Base-by-base conservation (phyloP, 73 alveolate species). In the Tetrahymena borealis region DNA sequence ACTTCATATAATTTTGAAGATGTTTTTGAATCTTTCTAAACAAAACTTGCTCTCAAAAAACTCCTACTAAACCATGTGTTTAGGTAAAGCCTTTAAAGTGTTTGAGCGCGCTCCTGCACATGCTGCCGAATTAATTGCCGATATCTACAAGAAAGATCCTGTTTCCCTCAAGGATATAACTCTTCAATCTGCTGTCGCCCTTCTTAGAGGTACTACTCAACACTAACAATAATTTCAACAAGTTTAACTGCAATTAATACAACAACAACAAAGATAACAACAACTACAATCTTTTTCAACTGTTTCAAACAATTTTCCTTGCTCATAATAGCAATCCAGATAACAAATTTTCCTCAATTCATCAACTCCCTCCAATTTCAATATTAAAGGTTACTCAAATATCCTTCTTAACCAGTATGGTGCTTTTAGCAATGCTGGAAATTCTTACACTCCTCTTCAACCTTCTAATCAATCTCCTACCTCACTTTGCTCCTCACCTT, bases 81-180 rank as follows among this genome's bases (percentile, higher is more conserved):
- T 60, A 60, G 85, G 85, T n/a, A 60, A 60, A 18, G 85, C 85
- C 85, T 60, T 60, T 60, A 60, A 60, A 60, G 85, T 60, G 85
- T 60, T 60, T 60, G 38, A 60, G 85, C 85, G 85, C 85, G 85
- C 85, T 60, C 85, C 85, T 60, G 85, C 85, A 60, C 85, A 60
- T 60, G 85, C 85, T 24, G 85, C 85, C 1, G 85, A 60, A 60
- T 60, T 60, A 60, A 60, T 60, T 60, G 85, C 85, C 28, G 85
- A 60, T 60, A 60, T 60, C 28, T 60, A 60, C 28, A 60, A 60
- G 85, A 60, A 60, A 60, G 85, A 60, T 60, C 85, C 85, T 35
- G 10, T 60, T 60, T 60, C 85, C 28, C 38, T 60, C 2, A 60
- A 60, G 85, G 85, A 60, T 35, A 60, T 60, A 18, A 60, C 85